These are phyloP conservation scores for Populus deltoides DNA, from an alignment of 345 rosid genomes.

Conservation along the genomic window DNA sequence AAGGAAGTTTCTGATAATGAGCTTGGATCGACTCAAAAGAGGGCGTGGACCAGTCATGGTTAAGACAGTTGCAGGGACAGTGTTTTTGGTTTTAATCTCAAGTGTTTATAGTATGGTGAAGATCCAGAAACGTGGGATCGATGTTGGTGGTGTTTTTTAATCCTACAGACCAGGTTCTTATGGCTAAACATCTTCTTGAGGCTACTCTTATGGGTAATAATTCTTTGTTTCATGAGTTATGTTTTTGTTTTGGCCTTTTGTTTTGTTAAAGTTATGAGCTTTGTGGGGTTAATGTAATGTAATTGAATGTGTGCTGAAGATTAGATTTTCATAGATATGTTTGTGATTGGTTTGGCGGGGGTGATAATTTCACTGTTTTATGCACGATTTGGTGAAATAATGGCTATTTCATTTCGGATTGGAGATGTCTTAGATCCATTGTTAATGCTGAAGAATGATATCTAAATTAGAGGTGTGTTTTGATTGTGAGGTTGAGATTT, in stretches of 20 bases:
- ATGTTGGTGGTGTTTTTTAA: constrained; percentile 12
- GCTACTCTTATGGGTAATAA: constrained; percentile 35
- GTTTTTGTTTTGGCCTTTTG: background rate
- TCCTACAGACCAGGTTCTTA: constrained; percentile 37
- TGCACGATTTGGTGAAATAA: background rate
- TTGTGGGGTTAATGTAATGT: background rate
- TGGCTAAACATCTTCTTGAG: constrained; percentile 32
- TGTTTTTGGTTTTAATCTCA: constrained; percentile 24
- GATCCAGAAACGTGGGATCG: constrained; percentile 27
- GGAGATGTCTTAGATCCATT: background rate
- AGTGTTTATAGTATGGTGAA: constrained; percentile 25
- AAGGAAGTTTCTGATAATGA: constrained; percentile 28
- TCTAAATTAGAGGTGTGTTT: background rate
- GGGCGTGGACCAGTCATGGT: constrained; percentile 35
- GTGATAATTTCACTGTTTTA: constrained; percentile 5
- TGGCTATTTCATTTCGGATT: background rate
- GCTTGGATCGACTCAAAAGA: constrained; percentile 29
- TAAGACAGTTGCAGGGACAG: constrained; percentile 32
- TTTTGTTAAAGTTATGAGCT: background rate
- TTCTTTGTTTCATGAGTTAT: background rate
- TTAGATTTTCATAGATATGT: background rate
- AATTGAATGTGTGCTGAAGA: background rate
- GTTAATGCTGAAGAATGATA: background rate
- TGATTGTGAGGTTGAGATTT: background rate
- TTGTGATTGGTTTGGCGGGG: background rate